Evolutionary conservation across 345 rosid genomes (phyloP).

Genomic region (Citrus hindsii): DNA sequence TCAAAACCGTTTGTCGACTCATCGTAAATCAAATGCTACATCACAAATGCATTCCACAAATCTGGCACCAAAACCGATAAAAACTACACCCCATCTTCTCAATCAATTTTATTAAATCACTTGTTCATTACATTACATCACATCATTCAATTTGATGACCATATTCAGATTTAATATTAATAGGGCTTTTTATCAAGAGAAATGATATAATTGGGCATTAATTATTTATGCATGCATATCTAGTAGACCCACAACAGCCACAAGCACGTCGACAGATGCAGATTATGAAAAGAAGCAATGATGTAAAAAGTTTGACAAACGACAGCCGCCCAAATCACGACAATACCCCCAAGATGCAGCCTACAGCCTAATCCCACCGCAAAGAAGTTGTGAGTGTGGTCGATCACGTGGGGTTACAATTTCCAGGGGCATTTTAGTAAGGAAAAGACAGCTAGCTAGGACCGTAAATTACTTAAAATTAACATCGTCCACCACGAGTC

Average conservation of each 20-base stretch:
- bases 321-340: conserved; percentile 20
- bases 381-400: too few relatives aligned
- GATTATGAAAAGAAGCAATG: not conserved
- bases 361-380: too few relatives aligned
- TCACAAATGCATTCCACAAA: not conserved
- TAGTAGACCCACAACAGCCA: not conserved
- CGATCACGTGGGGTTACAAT: not conserved
- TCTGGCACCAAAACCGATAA: not conserved
- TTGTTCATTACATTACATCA: too few relatives aligned
- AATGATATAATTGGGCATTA: not conserved
- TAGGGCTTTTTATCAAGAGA: too few relatives aligned
- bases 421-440: conserved; percentile 16
- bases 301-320: not conserved
- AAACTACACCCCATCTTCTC: not conserved
- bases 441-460: not conserved
- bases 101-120: not conserved
- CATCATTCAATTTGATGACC: not conserved
- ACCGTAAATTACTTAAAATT: not conserved
- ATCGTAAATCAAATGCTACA: not conserved
- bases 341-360: not conserved
- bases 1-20: conserved; percentile 1
- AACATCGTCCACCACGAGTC: not conserved
- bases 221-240: not conserved
- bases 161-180: too few relatives aligned
- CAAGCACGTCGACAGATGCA: not conserved